Evolutionary conservation across 345 rosid genomes (phyloP).

Genomic region (Chamaenerion angustifolium): DNA sequence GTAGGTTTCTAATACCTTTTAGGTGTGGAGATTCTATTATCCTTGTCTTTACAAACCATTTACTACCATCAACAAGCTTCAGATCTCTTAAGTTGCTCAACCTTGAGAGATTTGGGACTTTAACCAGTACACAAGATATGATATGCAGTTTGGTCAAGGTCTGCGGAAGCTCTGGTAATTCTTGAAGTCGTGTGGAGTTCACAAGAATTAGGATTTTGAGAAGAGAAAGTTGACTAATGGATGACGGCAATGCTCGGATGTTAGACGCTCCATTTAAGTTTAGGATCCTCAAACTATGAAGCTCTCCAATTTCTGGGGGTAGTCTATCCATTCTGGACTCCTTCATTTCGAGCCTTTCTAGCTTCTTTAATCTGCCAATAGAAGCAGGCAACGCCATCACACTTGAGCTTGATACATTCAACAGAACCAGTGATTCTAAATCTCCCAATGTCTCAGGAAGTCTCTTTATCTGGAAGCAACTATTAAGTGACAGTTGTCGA

Average conservation of each 20-base stretch:
- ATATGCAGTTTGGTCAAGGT: slow-evolving; percentile 1
- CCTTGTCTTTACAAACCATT: too few species aligned
- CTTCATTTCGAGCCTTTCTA: background rate
- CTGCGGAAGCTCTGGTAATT: slow-evolving; percentile 1
- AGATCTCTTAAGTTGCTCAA: background rate
- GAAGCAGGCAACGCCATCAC: background rate
- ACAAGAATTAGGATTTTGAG: background rate
- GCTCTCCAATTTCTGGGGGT: background rate
- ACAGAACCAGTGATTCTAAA: background rate
- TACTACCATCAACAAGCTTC: too few species aligned
- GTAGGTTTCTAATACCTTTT: background rate
- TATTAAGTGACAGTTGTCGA: background rate
- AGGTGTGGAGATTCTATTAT: background rate
- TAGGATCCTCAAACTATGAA: background rate
- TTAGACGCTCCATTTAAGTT: background rate
- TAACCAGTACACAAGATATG: background rate
- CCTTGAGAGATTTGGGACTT: background rate
- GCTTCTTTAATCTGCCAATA: background rate
- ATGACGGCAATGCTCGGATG: background rate
- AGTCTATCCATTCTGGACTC: background rate
- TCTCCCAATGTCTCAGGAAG: background rate
- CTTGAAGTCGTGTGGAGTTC: background rate
- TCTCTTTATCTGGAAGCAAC: background rate
- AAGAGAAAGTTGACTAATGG: background rate
- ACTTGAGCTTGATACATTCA: background rate